Evolutionary conservation across 1,284 basidiomycete genomes (phyloP).

Genomic region (Microbotryum scabiosae): DNA sequence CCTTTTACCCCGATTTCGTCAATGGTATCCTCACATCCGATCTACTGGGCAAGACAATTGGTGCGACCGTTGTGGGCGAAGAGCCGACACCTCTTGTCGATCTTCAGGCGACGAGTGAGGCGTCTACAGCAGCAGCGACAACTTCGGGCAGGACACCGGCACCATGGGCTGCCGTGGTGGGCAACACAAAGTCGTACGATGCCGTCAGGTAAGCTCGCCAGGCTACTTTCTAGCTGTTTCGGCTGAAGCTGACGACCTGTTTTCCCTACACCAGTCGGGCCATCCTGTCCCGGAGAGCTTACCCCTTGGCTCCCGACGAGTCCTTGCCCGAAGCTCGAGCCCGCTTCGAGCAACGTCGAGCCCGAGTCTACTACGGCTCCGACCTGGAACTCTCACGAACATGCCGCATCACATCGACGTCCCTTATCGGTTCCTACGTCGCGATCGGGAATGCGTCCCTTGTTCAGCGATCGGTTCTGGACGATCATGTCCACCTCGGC

Average conservation of each 20-base stretch:
- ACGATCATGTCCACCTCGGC: constrained; percentile 61
- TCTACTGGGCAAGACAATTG: constrained; percentile 87
- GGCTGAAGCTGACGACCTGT: background rate
- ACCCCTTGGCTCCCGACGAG: constrained; percentile 88
- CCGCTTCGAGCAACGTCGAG: constrained; percentile 69
- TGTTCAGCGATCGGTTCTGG: constrained; percentile 64
- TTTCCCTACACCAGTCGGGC: constrained; percentile 61
- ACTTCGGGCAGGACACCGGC: background rate
- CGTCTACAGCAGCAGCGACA: background rate
- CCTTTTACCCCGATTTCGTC: constrained; percentile 85
- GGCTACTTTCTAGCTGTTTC: background rate
- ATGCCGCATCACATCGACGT: constrained; percentile 71
- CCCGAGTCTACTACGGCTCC: constrained; percentile 76
- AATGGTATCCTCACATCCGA: constrained; percentile 95
- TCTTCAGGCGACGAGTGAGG: background rate
- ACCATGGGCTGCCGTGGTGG: constrained; percentile 32
- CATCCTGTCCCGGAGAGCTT: constrained; percentile 83
- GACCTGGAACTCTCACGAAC: constrained; percentile 49
- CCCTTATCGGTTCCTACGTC: constrained; percentile 66
- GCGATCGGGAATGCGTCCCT: constrained; percentile 56
- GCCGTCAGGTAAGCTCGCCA: constrained; percentile 56
- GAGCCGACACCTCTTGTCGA: constrained; percentile 21
- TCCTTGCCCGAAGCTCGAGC: constrained; percentile 63
- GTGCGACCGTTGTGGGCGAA: constrained; percentile 67
- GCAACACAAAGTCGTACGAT: constrained; percentile 69